Base-by-base conservation (phyloP, 2,329 filamentous ascomycete genomes). In the Alternaria alternata region DNA sequence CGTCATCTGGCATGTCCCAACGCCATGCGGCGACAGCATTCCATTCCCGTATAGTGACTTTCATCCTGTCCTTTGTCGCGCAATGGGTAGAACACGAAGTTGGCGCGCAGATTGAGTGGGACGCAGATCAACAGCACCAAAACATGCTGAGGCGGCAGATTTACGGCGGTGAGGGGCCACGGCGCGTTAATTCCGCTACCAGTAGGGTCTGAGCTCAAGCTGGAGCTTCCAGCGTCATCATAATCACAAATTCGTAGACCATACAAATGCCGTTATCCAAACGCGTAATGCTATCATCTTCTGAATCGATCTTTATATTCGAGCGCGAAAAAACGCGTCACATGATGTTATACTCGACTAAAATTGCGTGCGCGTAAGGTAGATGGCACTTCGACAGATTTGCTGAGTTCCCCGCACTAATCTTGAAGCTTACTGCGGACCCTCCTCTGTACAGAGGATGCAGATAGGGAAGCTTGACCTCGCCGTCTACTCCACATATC, bases 1-100 rank as follows among this genome's bases (percentile, higher is more conserved):
- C 94, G 81, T 97, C 94, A 72, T 97, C 93, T 24, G 94, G 93
- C 74, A 98, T 92, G 78, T 98, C 92, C 95, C 95, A 99, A 66
- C 92, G 89, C 95, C 95, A 99, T 56, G 93, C 94, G 18, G 95
- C 95, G 64, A 99, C 93, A 4, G 93, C 91, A 73, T 95, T 91
- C 93, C 94, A 98, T 76, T 92, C 88, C 74, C 90, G 92, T 81
- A 98, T 95, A 48, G 89, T 95, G 82, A 98, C 93, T 81, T 97
- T 98, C 95, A 99, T 99, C 48, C 51, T 65, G 64, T 52, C 41
- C 12, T 11, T 36, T 28, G 30, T 41, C 18, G 32, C 32, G 61
- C 28, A 14, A 30, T 7, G 41, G 28, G 41, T 51, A 16, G 57
- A 49, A 18, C 41, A 58, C 56, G 63, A 42, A 48, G 36, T 39